phyloP scores from a whole-genome alignment of 306 rosid species.

The Pterocarpus macrocarpus region DNA sequence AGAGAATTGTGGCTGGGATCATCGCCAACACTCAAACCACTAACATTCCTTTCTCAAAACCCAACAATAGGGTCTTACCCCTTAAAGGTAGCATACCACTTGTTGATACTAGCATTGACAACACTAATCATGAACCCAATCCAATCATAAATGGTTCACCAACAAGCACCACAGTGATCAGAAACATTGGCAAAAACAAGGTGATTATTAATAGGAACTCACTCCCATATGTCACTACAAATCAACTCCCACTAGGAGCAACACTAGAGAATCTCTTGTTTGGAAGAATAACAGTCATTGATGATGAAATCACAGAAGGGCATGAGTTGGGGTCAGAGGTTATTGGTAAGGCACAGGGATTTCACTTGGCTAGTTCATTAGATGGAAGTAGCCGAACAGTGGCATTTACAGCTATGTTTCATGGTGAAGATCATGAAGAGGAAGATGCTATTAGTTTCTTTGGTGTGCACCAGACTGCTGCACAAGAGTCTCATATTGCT shows the following conservation, averaged over 20 bases:
- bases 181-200: slow-evolving; percentile 47
- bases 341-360: slow-evolving; percentile 55
- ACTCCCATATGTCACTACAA: slow-evolving; percentile 41
- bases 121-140: background rate
- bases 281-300: slow-evolving; percentile 61
- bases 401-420: slow-evolving; percentile 51
- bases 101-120: slow-evolving; percentile 25
- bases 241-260: slow-evolving; percentile 31
- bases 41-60: slow-evolving; percentile 61
- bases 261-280: slow-evolving; percentile 48
- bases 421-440: slow-evolving; percentile 12
- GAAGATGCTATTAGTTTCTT: slow-evolving; percentile 51
- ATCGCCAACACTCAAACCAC: slow-evolving; percentile 40
- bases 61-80: slow-evolving; percentile 51
- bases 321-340: slow-evolving; percentile 43
- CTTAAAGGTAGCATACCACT: slow-evolving; percentile 43
- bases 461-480: slow-evolving; percentile 52
- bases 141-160: background rate
- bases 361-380: slow-evolving; percentile 56
- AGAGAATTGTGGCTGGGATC: slow-evolving; percentile 53
- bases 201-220: slow-evolving; percentile 34
- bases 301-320: slow-evolving; percentile 52
- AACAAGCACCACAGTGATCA: slow-evolving; percentile 17
- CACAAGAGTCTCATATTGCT: slow-evolving; percentile 47
- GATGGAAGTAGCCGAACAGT: slow-evolving; percentile 60